phyloP scores from a whole-genome alignment of 2,329 filamentous ascomycete species.

The Raffaelea deltoideospora region DNA sequence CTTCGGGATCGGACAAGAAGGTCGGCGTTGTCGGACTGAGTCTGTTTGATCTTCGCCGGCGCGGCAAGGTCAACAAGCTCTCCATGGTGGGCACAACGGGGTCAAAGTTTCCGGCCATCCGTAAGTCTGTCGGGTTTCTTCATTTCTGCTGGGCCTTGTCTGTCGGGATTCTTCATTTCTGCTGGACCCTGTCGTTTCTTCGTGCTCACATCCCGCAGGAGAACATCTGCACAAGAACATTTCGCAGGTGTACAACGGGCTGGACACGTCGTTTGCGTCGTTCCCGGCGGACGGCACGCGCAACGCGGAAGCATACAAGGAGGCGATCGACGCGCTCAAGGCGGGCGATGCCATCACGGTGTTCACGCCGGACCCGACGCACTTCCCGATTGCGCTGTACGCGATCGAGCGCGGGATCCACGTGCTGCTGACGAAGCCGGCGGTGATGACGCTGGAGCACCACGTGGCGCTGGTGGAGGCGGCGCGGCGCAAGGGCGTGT shows the following conservation, averaged over 20 bases:
- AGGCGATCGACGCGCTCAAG: conserved; percentile 68
- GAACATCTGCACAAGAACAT: conserved; percentile 82
- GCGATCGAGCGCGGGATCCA: conserved; percentile 79
- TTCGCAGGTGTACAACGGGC: conserved; percentile 68
- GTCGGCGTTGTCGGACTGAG: conserved; percentile 85
- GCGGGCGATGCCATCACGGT: conserved; percentile 85
- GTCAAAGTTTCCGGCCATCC: conserved; percentile 79
- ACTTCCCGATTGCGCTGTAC: conserved; percentile 84
- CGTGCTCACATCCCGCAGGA: conserved; percentile 28
- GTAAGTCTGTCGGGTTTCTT: conserved; percentile 30
- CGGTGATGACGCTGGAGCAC: conserved; percentile 68
- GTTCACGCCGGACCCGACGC: conserved; percentile 87
- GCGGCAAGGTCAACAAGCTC: conserved; percentile 75
- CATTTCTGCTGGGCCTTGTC: neutral
- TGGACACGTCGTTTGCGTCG: conserved; percentile 75
- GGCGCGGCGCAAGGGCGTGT: conserved; percentile 60
- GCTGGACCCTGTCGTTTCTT: neutral
- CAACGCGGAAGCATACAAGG: conserved; percentile 75
- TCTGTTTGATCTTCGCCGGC: conserved; percentile 72
- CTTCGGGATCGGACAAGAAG: conserved; percentile 86
- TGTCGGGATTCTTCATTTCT: too few relatives aligned
- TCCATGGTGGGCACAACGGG: conserved; percentile 86
- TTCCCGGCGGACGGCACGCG: conserved; percentile 59
- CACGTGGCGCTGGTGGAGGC: conserved; percentile 64
- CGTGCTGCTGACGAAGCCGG: conserved; percentile 87